Conservation (phyloP, 257 asterid species). For the Solanum stenotomum region DNA sequence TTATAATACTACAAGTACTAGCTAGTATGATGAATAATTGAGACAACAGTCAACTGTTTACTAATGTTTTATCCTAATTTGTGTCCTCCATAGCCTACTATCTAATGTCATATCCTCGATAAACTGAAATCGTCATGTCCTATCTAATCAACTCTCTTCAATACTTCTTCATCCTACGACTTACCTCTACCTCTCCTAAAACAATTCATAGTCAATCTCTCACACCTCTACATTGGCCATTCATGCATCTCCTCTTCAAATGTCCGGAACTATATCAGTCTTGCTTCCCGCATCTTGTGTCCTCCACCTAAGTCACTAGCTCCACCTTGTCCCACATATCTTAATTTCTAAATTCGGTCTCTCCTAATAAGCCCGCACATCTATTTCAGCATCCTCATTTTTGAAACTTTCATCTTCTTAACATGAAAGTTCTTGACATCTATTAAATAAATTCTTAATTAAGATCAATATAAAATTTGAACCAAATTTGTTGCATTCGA, state of each 20-base stretch:
- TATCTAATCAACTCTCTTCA: neutral
- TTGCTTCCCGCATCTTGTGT: neutral
- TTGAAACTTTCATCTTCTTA: neutral
- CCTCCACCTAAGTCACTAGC: neutral
- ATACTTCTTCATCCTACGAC: neutral
- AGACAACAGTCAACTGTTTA: neutral
- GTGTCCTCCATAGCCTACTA: neutral
- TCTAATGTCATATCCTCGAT: neutral
- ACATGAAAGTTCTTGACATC: neutral
- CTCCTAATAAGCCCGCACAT: neutral
- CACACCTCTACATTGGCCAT: neutral
- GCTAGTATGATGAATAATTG: neutral
- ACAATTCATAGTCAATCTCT: neutral
- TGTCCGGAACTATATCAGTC: neutral
- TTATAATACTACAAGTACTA: neutral
- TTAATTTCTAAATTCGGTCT: neutral
- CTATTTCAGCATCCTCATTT: neutral
- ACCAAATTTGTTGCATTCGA: neutral
- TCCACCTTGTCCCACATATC: neutral
- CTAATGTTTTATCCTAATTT: neutral
- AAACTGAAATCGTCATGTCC: neutral
- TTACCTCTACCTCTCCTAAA: neutral
- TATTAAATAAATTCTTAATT: neutral
- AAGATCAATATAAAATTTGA: neutral
- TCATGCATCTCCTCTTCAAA: neutral